Evolutionary conservation across 371 early-diverging fungal species (phyloP).

Genomic region (Rozella allomycis): DNA sequence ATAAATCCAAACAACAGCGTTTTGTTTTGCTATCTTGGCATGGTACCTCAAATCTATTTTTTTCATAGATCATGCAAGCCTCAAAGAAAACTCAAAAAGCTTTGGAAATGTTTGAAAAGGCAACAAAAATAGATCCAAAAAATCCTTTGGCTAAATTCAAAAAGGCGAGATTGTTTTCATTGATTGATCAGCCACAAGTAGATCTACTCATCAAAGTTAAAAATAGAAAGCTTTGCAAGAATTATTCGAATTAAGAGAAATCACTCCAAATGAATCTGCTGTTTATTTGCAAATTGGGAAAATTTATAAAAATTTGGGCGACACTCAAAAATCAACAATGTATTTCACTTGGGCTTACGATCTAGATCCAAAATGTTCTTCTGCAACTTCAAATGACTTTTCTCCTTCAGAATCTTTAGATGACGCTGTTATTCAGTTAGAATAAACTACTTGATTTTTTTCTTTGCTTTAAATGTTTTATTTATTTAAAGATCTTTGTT

Average conservation of each 20-base stretch:
- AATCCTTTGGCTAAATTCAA: conserved; percentile 7
- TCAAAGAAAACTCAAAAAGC: conserved; percentile 3
- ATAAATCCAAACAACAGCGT: conserved; percentile 38
- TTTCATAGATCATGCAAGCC: conserved; percentile 7
- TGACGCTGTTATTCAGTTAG: too few relatives aligned
- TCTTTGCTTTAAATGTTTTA: too few relatives aligned
- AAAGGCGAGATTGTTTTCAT: conserved; percentile 24
- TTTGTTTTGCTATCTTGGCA: conserved; percentile 32
- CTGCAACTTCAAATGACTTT: too few relatives aligned
- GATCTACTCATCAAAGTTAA: not conserved
- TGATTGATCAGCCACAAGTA: conserved; percentile 19
- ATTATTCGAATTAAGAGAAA: conserved; percentile 19
- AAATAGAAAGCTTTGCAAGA: conserved; percentile 22
- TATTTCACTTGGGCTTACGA: conserved; percentile 38
- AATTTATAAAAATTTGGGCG: conserved; percentile 28
- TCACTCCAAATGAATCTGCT: conserved; percentile 31
- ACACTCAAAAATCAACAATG: conserved; percentile 26
- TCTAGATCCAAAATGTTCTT: conserved; percentile 1
- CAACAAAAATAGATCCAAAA: conserved; percentile 3
- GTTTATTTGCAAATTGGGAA: conserved; percentile 42
- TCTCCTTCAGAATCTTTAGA: too few relatives aligned
- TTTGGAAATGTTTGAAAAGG: conserved; percentile 2
- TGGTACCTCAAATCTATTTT: conserved; percentile 10
- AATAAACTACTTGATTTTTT: too few relatives aligned
- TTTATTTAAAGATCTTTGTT: too few relatives aligned